Conservation (phyloP, 1,284 basidiomycete species). For the Ustilago nuda region DNA sequence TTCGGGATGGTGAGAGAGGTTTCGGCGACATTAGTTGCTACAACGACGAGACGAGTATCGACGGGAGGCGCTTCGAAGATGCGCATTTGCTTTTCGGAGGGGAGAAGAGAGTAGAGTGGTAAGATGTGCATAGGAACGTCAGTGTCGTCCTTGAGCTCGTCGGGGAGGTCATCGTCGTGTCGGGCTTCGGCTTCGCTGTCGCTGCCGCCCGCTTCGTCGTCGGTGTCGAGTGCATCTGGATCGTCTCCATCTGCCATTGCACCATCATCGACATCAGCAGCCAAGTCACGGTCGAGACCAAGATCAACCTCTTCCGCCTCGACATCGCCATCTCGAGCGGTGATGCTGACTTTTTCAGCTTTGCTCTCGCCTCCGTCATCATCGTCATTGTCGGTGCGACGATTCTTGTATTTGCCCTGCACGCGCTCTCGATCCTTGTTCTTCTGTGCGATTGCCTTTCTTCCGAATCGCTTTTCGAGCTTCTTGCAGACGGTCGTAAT, state of each 20-base stretch:
- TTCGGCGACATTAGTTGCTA: conserved; percentile 83
- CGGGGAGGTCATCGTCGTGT: conserved; percentile 58
- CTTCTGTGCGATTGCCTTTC: conserved; percentile 75
- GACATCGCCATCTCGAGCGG: conserved; percentile 71
- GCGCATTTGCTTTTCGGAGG: conserved; percentile 80
- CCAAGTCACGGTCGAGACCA: conserved; percentile 72
- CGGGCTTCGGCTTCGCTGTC: conserved; percentile 28
- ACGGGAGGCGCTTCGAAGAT: conserved; percentile 78
- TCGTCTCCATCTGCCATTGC: conserved; percentile 69
- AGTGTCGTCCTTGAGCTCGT: conserved; percentile 54
- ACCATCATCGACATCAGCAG: conserved; percentile 72
- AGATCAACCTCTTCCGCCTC: conserved; percentile 87
- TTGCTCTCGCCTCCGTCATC: conserved; percentile 10
- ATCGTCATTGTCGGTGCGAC: conserved; percentile 22
- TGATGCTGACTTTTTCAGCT: conserved; percentile 48
- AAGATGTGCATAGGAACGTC: conserved; percentile 74
- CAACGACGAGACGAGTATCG: conserved; percentile 77
- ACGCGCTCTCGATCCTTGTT: conserved; percentile 37
- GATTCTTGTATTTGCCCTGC: conserved; percentile 23
- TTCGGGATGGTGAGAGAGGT: conserved; percentile 83
- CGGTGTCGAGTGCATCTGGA: conserved; percentile 68
- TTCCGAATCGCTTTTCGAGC: conserved; percentile 82
- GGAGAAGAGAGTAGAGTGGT: conserved; percentile 79
- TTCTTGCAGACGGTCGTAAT: conserved; percentile 77
- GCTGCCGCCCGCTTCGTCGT: conserved; percentile 48